Evolutionary conservation across 805 yeast genomes (phyloP).

Genomic region (Saccharomycopsis sp.): DNA sequence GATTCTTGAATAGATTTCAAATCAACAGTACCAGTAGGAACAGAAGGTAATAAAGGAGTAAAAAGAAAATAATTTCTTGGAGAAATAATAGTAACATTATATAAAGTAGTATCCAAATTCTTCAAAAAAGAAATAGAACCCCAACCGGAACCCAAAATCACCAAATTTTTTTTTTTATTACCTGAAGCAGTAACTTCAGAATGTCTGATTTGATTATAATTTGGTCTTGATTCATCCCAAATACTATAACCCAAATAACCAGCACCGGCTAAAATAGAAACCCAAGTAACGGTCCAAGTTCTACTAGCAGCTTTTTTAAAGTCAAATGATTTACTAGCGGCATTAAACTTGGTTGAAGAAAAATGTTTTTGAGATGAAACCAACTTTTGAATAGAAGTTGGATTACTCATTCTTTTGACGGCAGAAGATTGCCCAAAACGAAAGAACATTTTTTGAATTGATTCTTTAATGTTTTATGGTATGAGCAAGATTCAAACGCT

Average conservation of each 20-base stretch:
- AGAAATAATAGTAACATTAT: conserved; percentile 82
- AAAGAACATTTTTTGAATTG: no score
- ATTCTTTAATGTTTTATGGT: no score
- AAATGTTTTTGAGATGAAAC: neutral
- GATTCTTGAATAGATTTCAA: conserved; percentile 90
- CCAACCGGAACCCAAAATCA: conserved; percentile 89
- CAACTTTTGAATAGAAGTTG: no score
- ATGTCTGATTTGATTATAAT: conserved; percentile 50
- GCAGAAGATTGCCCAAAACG: no score
- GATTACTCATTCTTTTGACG: no score
- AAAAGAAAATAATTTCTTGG: conserved; percentile 93
- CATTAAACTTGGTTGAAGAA: neutral
- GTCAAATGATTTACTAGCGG: neutral
- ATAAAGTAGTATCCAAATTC: conserved; percentile 73
- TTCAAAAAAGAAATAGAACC: conserved; percentile 81
- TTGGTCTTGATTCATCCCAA: conserved; percentile 53
- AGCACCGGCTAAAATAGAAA: conserved; percentile 39
- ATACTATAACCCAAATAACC: conserved; percentile 55
- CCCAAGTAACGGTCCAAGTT: conserved; percentile 39
- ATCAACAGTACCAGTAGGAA: conserved; percentile 90
- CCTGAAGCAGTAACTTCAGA: conserved; percentile 36
- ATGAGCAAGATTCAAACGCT: no score
- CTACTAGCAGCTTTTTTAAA: neutral
- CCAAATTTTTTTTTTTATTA: conserved; percentile 35
- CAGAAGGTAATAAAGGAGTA: conserved; percentile 92